phyloP scores from a whole-genome alignment of 495 filamentous ascomycete species.

The Xylaria acuta region DNA sequence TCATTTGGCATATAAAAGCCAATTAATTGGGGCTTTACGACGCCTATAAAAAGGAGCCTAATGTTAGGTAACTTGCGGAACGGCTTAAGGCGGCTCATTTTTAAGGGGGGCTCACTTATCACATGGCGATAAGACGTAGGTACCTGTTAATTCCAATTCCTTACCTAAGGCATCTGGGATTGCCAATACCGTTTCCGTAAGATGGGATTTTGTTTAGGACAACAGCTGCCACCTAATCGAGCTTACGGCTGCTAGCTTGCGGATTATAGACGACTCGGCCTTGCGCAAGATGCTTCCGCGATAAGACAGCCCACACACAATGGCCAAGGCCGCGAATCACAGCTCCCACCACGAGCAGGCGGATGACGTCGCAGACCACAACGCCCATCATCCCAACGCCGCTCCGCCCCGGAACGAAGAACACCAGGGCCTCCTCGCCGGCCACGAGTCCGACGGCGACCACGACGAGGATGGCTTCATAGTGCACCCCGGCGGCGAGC shows the following conservation, averaged over 20 bases:
- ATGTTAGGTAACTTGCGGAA: neutral
- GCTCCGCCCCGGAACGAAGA: constrained; percentile 46
- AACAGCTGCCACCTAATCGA: neutral
- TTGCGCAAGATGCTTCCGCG: constrained; percentile 46
- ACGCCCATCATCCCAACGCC: constrained; percentile 30
- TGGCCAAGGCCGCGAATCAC: constrained; percentile 52
- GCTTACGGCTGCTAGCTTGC: neutral
- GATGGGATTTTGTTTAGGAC: constrained; percentile 15
- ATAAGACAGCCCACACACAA: constrained; percentile 37
- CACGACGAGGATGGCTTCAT: constrained; percentile 44
- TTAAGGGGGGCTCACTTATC: neutral
- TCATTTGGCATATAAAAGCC: neutral
- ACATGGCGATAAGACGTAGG: neutral
- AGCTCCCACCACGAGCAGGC: constrained; percentile 42
- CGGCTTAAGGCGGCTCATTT: constrained; percentile 15
- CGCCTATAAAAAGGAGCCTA: neutral
- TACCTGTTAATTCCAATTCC: constrained; percentile 7
- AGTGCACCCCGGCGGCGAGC: constrained; percentile 44
- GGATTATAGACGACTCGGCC: constrained; percentile 10
- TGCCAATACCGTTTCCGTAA: constrained; percentile 11
- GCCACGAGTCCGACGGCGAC: constrained; percentile 34
- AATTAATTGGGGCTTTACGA: neutral
- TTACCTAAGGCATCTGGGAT: constrained; percentile 1
- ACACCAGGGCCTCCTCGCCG: constrained; percentile 51
- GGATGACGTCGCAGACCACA: constrained; percentile 15